phyloP scores from a whole-genome alignment of 2,329 filamentous ascomycete genomes.

The Ceratocystis lukuohia region DNA sequence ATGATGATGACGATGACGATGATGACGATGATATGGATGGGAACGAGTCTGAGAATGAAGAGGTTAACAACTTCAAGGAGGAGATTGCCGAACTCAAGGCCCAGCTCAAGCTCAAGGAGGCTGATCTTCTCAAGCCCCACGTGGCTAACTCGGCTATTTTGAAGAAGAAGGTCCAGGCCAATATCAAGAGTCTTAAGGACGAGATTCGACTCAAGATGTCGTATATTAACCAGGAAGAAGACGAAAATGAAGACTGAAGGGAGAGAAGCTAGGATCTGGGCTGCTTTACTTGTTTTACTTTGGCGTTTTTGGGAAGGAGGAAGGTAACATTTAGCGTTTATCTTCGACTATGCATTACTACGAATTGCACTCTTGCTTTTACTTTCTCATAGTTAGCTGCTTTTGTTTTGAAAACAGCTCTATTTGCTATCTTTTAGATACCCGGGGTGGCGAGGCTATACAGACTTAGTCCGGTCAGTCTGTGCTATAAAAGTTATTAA shows the following conservation, averaged over 20 bases:
- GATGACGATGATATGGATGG: constrained; percentile 40
- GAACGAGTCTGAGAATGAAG: constrained; percentile 35
- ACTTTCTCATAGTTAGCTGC: not conserved
- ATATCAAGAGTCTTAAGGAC: constrained; percentile 35
- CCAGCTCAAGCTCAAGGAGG: constrained; percentile 34
- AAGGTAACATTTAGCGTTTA: not conserved
- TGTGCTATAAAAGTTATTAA: not conserved
- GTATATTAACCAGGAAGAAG: constrained; percentile 27
- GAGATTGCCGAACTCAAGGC: constrained; percentile 42
- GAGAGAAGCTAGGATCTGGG: not conserved
- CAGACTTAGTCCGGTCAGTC: not conserved
- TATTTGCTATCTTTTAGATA: not conserved
- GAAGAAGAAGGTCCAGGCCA: constrained; percentile 36
- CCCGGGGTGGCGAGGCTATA: not conserved
- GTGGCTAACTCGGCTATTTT: constrained; percentile 35
- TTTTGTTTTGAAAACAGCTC: not conserved
- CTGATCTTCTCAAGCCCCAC: constrained; percentile 29
- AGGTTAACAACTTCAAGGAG: constrained; percentile 41
- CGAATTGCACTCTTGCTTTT: not conserved
- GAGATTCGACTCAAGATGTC: constrained; percentile 35
- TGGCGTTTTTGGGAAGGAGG: not conserved
- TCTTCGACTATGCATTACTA: not conserved
- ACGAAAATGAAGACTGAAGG: constrained; percentile 15
- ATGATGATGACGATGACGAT: constrained; percentile 37
- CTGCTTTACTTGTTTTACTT: constrained; percentile 8